Base-by-base conservation (phyloP, 257 asterid species). In the Anisodus tanguticus region DNA sequence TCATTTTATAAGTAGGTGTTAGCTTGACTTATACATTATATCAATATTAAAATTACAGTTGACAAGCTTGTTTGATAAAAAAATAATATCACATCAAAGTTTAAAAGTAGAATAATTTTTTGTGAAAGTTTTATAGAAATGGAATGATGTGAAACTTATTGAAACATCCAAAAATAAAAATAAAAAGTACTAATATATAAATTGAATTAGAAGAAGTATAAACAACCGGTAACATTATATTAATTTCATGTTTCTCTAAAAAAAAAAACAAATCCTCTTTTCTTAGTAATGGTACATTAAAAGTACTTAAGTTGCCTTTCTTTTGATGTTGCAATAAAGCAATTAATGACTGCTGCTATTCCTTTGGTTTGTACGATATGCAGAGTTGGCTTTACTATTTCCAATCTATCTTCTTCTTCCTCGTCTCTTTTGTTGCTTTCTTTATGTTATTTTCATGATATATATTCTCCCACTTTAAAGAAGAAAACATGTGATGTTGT, bases 281-380 rank as follows among this genome's bases (percentile, higher is more conserved):
- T 86, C 37, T 88, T 78, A 26, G 81, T 85, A 88, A 87, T 88
- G 86, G 64, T 66, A 80, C 89, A 55, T 82, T 53, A 66, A 80
- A 84, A 85, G 89, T 85, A 87, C 86, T 86, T 87, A 47, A 71
- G 49, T 60, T 85, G 72, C 86, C 86, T 86, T 77, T 77, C 82
- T 17, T 69, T 82, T 87, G 91, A 88, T 89, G 91, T 84, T 85
- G 90, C 87, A 90, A 86, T 85, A 90, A 85, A 90, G 88, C 86
- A 83, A 58, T 77, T 81, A 85, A 70, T 41, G 76, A 68, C 76
- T 68, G 22, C 86, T 80, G 85, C 70, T 84, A 60, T 71, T 86
- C 77, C 79, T 76, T 12, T 74, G 58, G 83, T 53, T 60, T 76
- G 66, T 68, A 67, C 37, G 64, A 80, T 15, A 60, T 82, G 77